Conservation (phyloP, 441 rosid genomes). For the Cnidoscolus chayamansa region DNA sequence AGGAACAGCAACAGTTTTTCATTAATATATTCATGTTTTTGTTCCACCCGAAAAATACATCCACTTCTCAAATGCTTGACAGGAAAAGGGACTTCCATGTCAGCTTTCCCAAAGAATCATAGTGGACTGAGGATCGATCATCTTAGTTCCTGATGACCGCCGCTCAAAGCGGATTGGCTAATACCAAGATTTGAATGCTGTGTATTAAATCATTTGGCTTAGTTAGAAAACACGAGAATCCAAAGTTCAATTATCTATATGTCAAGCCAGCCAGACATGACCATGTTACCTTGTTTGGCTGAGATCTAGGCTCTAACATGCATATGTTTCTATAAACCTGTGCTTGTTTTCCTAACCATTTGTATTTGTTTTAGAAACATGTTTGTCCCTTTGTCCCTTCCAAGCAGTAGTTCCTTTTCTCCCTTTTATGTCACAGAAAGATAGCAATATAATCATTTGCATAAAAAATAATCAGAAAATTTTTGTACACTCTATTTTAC, state of each 20-base stretch:
- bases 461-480: no score
- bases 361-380: constrained; percentile 46
- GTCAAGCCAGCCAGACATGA: constrained; percentile 30
- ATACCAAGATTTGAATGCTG: constrained; percentile 14
- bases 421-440: no score
- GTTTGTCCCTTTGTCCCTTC: constrained; percentile 49
- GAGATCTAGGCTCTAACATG: constrained; percentile 21
- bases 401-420: background rate
- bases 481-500: no score
- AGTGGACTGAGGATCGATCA: background rate
- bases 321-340: constrained; percentile 4
- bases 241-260: constrained; percentile 1
- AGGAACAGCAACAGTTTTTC: background rate
- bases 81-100: background rate
- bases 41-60: background rate
- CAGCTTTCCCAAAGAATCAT: background rate
- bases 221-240: background rate
- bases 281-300: constrained; percentile 51
- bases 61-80: background rate
- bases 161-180: constrained; percentile 17
- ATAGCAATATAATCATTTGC: no score
- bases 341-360: constrained; percentile 27
- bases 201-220: background rate
- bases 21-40: background rate
- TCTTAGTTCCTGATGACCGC: constrained; percentile 14